phyloP scores from a whole-genome alignment of 2,329 filamentous ascomycete species.

The Rutstroemia sp. region DNA sequence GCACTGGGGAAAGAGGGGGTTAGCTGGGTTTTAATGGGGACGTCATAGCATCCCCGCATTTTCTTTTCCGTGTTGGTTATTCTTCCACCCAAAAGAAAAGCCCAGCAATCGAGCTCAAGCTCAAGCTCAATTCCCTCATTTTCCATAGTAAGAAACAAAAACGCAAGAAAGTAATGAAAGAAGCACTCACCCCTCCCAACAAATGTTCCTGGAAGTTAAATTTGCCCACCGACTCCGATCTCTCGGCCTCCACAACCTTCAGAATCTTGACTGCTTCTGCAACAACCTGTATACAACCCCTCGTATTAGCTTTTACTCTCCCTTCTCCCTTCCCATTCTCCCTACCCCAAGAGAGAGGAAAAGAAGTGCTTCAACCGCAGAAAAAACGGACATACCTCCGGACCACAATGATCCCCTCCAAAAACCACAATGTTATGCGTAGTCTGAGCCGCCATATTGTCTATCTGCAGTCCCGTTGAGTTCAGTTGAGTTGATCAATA shows the following conservation, averaged over 20 bases:
- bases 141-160: not conserved
- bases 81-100: no score
- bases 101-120: no score
- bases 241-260: slow-evolving; percentile 66
- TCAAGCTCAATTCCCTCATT: no score
- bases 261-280: slow-evolving; percentile 83
- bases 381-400: slow-evolving; percentile 55
- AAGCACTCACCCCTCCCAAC: slow-evolving; percentile 73
- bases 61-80: no score
- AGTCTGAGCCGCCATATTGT: slow-evolving; percentile 42
- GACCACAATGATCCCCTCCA: slow-evolving; percentile 76
- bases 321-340: not conserved
- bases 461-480: no score
- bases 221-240: slow-evolving; percentile 54
- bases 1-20: slow-evolving; percentile 44
- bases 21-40: not conserved
- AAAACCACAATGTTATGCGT: slow-evolving; percentile 75
- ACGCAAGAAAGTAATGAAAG: not conserved
- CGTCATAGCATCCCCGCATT: no score
- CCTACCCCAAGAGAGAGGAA: no score
- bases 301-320: not conserved
- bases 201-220: slow-evolving; percentile 90
- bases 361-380: no score
- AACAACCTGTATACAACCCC: slow-evolving; percentile 54
- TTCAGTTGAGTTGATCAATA: no score